Base-by-base conservation (phyloP, 1,139 yeast species). In the Yamadazyma triangularis region DNA sequence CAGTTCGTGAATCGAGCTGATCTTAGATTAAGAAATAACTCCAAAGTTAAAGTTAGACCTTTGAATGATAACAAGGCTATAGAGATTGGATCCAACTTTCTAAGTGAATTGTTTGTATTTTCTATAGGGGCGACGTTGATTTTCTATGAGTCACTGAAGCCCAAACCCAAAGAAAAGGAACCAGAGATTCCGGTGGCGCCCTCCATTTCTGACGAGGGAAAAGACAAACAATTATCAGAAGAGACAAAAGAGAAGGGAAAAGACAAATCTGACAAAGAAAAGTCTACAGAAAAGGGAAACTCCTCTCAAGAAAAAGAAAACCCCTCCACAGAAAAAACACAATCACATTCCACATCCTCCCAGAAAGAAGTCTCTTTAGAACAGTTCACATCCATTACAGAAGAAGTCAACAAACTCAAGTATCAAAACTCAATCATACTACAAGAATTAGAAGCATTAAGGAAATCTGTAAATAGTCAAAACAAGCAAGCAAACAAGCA, bases 61-160 rank as follows among this genome's bases (percentile, higher is more conserved):
- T 67, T 87, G 47, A 87, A 85, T 50, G 95, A 87, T 44, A 78
- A 80, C 15, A 80, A 78, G 49, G 96, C 96, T 26, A 75, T 87
- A 26, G 94, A 87, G 39, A 77, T 70, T 35, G 95, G 95, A 2
- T 94, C 95, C 27, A 81, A 73, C 29, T 77, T 86, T 48, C 58
- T 87, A 6, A 80, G 91, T 24, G 95, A 87, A 52, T 54, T 78
- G 23, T 81, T 87, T 47, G 78, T 87, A 23, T 87, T 87, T 45
- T 53, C 66, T 40, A 93, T 86, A 15, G 95, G 94, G 3, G 94
- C 94, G 4, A 71, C 81, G 1, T 64, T 84, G 32, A 79, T 87
- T n/a, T 51, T 86, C 15, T 85, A 72, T 51, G 96, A 87, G 50
- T 71, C 85, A 28, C 67, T 72, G 45, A 67, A 91, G 41, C 77